Conservation (phyloP, 2,329 filamentous ascomycete species). For the Rhynchosporium agropyri region DNA sequence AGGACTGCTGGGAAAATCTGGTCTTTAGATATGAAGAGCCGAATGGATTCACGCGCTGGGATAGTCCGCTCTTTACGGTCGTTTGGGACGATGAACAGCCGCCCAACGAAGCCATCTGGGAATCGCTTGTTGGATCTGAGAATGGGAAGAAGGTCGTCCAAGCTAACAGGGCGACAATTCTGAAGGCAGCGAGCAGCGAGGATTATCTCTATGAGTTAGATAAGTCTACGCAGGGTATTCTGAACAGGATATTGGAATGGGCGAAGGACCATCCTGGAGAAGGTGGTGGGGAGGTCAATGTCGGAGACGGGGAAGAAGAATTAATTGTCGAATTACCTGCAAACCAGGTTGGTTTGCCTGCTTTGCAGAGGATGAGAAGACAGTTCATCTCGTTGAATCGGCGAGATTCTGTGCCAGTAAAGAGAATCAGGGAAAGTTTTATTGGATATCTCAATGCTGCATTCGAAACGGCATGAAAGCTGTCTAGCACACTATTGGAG, state of each 20-base stretch:
- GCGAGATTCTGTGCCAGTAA: slow-evolving; percentile 60
- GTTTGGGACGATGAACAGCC: slow-evolving; percentile 72
- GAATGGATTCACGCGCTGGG: slow-evolving; percentile 83
- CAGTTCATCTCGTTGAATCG: slow-evolving; percentile 79
- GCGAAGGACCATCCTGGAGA: slow-evolving; percentile 66
- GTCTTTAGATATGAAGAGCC: slow-evolving; percentile 81
- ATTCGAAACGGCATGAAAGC: slow-evolving; percentile 49
- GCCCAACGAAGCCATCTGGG: slow-evolving; percentile 74
- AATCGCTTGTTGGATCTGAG: slow-evolving; percentile 63
- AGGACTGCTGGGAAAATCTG: slow-evolving; percentile 41
- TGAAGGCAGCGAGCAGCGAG: slow-evolving; percentile 62
- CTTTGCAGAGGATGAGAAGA: slow-evolving; percentile 75
- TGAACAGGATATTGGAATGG: slow-evolving; percentile 69
- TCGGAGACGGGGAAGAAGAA: slow-evolving; percentile 46
- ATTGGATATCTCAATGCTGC: slow-evolving; percentile 68
- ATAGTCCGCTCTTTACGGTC: slow-evolving; percentile 79
- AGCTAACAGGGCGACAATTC: slow-evolving; percentile 76
- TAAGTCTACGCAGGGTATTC: slow-evolving; percentile 74
- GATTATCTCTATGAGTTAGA: slow-evolving; percentile 83
- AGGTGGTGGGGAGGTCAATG: slow-evolving; percentile 57
- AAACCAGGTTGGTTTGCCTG: slow-evolving; percentile 68
- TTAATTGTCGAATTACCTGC: slow-evolving; percentile 66
- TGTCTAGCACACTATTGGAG: slow-evolving; percentile 16
- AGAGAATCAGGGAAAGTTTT: slow-evolving; percentile 63
- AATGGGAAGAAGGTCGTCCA: slow-evolving; percentile 64